phyloP scores from a whole-genome alignment of 2,329 filamentous ascomycete species.

The Ophiobolus disseminans region DNA sequence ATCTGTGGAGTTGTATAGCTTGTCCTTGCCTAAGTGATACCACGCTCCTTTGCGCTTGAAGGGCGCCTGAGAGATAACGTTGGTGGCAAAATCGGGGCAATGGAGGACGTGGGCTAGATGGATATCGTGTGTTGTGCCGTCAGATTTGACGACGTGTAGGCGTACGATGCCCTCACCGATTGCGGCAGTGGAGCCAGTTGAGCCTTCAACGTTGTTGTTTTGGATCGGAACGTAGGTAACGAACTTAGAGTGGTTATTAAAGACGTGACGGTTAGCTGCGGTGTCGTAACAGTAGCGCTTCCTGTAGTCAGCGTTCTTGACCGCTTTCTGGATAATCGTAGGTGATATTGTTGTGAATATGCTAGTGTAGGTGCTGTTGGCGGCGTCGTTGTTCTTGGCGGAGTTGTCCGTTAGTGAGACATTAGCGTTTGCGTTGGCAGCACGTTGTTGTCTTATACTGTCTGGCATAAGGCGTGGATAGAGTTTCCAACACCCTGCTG shows the following conservation, averaged over 20 bases:
- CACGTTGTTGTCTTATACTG: neutral
- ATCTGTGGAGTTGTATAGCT: neutral
- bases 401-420: too few relatives aligned
- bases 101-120: neutral
- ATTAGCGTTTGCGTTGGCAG: neutral
- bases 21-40: neutral
- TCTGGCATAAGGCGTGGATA: neutral
- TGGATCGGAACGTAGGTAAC: neutral
- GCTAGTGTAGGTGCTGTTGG: neutral
- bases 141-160: neutral
- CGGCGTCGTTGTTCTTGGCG: neutral
- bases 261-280: neutral
- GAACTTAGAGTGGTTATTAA: neutral
- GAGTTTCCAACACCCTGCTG: neutral
- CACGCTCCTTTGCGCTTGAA: neutral
- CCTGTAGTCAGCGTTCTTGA: neutral
- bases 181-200: neutral
- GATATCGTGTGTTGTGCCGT: neutral
- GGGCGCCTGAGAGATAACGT: neutral
- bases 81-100: neutral
- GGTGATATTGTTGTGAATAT: neutral
- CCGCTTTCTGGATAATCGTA: neutral
- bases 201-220: neutral
- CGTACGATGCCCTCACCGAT: neutral
- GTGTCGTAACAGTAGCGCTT: neutral